A percentile compares a stretch with the other conserved stretches of the same genome.
phyloP scores from a whole-genome alignment of 495 filamentous ascomycete genomes.

The Aspergillus funiculosus region DNA sequence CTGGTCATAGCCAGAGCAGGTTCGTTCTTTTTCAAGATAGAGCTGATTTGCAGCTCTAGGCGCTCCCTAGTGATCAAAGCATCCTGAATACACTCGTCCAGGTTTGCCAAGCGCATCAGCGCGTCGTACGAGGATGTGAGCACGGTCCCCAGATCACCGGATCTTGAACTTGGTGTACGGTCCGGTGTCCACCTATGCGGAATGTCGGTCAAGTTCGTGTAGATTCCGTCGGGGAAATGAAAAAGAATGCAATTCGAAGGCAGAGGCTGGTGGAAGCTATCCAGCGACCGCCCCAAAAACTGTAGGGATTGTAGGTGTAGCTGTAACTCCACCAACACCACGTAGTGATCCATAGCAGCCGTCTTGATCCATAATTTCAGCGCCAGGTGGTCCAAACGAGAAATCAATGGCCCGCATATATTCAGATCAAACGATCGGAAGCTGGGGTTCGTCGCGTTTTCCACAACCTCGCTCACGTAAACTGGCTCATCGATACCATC shows the following conservation, averaged over 20 bases:
- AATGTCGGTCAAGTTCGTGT: constrained; percentile 63
- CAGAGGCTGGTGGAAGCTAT: constrained; percentile 68
- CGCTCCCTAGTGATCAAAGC: constrained; percentile 70
- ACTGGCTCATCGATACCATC: constrained; percentile 61
- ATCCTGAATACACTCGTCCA: constrained; percentile 91
- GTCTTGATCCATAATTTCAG: constrained; percentile 75
- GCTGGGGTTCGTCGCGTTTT: constrained; percentile 80
- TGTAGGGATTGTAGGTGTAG: constrained; percentile 66
- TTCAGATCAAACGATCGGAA: constrained; percentile 84
- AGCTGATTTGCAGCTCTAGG: constrained; percentile 71
- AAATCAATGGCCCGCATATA: constrained; percentile 57
- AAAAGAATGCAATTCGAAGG: constrained; percentile 82
- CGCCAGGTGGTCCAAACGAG: constrained; percentile 56
- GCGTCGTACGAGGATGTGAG: constrained; percentile 83
- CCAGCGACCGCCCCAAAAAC: constrained; percentile 72
- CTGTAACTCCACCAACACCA: constrained; percentile 64
- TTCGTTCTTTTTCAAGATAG: constrained; percentile 55
- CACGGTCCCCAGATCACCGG: constrained; percentile 33
- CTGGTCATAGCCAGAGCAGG: constrained; percentile 36
- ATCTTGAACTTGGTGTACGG: constrained; percentile 14
- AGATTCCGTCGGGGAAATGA: constrained; percentile 82
- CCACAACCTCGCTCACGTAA: constrained; percentile 81
- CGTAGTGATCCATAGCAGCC: constrained; percentile 51
- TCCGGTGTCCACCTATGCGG: constrained; percentile 38
- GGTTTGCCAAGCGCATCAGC: constrained; percentile 79